Percentiles rank a stretch among this genome's conserved stretches.
These are phyloP conservation scores for Termitomyces sp. DNA, from an alignment of 768 basidiomycete species.

Conservation along the genomic window DNA sequence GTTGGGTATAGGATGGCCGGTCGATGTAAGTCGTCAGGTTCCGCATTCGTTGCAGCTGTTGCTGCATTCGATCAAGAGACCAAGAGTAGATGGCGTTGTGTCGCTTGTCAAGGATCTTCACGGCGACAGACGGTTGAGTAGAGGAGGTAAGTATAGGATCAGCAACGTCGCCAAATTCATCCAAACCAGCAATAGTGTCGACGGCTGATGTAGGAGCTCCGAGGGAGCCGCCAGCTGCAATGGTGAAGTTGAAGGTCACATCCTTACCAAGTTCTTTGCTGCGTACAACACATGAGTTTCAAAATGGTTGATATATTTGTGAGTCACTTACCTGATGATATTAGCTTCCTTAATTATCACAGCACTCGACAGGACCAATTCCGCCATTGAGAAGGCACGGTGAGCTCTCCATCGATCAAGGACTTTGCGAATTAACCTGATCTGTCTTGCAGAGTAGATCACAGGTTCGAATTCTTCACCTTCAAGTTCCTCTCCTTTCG, in stretches of 20 bases:
- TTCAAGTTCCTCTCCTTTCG: conserved; percentile 73
- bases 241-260: conserved; percentile 89
- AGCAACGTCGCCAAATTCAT: conserved; percentile 91
- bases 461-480: conserved; percentile 70
- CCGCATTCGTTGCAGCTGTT: conserved; percentile 90
- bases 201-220: conserved; percentile 79
- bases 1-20: conserved; percentile 88
- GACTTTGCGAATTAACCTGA: conserved; percentile 78
- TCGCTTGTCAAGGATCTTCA: conserved; percentile 89
- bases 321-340: conserved; percentile 64
- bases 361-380: conserved; percentile 79
- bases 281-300: conserved; percentile 6
- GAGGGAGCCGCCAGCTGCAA: conserved; percentile 79
- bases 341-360: conserved; percentile 93
- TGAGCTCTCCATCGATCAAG: conserved; percentile 84
- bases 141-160: conserved; percentile 72
- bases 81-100: conserved; percentile 88
- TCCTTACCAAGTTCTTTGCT: conserved; percentile 87
- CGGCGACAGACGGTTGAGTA: conserved; percentile 78
- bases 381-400: conserved; percentile 89
- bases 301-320: not conserved
- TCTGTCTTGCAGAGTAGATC: conserved; percentile 78
- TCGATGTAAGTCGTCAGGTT: conserved; percentile 88
- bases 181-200: conserved; percentile 82
- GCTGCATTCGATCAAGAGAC: conserved; percentile 85